Percentiles rank a stretch among this genome's conserved stretches.
phyloP scores from a whole-genome alignment of 352 stramenopile genomes.

The Saprolegnia parasitica region DNA sequence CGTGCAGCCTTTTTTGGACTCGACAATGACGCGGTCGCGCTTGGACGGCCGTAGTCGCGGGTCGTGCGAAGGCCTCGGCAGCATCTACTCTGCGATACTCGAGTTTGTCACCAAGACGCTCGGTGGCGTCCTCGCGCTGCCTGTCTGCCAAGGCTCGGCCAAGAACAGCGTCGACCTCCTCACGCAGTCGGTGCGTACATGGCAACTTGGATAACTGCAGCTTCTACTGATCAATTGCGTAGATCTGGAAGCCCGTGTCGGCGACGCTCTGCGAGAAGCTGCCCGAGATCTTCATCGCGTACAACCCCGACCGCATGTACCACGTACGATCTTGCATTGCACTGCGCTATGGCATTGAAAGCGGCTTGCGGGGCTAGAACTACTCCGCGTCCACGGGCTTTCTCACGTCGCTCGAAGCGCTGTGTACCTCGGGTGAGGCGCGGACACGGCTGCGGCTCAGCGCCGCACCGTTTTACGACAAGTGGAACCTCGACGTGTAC shows the following conservation, averaged over 20 bases:
- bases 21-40: constrained; percentile 68
- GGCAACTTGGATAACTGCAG: too few relatives aligned
- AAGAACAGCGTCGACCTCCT: constrained; percentile 65
- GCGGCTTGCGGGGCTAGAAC: constrained; percentile 33
- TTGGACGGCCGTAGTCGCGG: constrained; percentile 64
- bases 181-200: constrained; percentile 45
- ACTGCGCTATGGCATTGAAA: too few relatives aligned
- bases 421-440: constrained; percentile 56
- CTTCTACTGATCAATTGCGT: not conserved
- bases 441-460: constrained; percentile 59
- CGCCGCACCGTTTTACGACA: constrained; percentile 76
- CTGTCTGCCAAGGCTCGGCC: constrained; percentile 67
- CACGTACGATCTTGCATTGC: constrained; percentile 29
- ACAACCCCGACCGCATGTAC: constrained; percentile 72
- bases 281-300: constrained; percentile 69
- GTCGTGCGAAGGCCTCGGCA: constrained; percentile 66
- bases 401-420: constrained; percentile 47
- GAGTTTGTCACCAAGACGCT: constrained; percentile 75
- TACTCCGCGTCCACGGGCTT: constrained; percentile 78
- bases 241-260: constrained; percentile 74
- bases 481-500: constrained; percentile 87
- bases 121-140: constrained; percentile 45
- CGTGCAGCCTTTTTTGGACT: constrained; percentile 71
- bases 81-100: constrained; percentile 68
- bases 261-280: constrained; percentile 65